Evolutionary conservation across 73 alveolate genomes (phyloP).

Genomic region (Stentor roeselii): DNA sequence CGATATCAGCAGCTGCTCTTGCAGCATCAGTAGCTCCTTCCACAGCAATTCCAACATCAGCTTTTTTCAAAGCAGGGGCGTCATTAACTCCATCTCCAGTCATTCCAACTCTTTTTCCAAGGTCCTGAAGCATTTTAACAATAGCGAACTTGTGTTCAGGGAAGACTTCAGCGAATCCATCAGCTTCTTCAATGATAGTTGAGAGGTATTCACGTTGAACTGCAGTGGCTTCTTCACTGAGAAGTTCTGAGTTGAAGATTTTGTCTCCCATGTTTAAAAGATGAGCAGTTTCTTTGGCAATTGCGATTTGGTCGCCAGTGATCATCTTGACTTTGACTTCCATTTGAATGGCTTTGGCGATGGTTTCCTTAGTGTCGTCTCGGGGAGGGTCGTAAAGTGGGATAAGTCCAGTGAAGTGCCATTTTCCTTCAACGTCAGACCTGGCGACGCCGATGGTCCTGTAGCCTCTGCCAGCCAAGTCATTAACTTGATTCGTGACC

Average conservation of each 20-base stretch:
- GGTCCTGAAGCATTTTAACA: slow-evolving; percentile 7
- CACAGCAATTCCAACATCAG: slow-evolving; percentile 70
- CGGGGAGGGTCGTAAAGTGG: slow-evolving; percentile 34
- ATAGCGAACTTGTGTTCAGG: slow-evolving; percentile 27
- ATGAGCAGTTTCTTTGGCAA: slow-evolving; percentile 52
- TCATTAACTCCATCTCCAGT: slow-evolving; percentile 72
- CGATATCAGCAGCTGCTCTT: slow-evolving; percentile 66
- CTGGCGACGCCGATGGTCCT: slow-evolving; percentile 28
- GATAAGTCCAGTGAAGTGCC: slow-evolving; percentile 19
- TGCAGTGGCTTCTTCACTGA: not conserved
- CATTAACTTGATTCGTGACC: not conserved
- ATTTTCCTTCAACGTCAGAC: not conserved
- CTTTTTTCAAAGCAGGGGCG: slow-evolving; percentile 64
- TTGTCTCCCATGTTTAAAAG: slow-evolving; percentile 28
- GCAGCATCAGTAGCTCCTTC: slow-evolving; percentile 65
- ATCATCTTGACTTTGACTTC: slow-evolving; percentile 54
- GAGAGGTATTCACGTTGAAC: not conserved
- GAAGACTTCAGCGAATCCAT: slow-evolving; percentile 34
- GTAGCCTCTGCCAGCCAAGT: slow-evolving; percentile 20
- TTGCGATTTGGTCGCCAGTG: slow-evolving; percentile 55
- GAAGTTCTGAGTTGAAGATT: slow-evolving; percentile 15
- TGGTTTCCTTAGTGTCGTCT: slow-evolving; percentile 35
- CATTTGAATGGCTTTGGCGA: not conserved
- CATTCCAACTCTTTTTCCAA: slow-evolving; percentile 41
- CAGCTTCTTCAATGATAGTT: slow-evolving; percentile 21